phyloP scores from a whole-genome alignment of 352 stramenopile genomes.

The Sclerospora graminicola region DNA sequence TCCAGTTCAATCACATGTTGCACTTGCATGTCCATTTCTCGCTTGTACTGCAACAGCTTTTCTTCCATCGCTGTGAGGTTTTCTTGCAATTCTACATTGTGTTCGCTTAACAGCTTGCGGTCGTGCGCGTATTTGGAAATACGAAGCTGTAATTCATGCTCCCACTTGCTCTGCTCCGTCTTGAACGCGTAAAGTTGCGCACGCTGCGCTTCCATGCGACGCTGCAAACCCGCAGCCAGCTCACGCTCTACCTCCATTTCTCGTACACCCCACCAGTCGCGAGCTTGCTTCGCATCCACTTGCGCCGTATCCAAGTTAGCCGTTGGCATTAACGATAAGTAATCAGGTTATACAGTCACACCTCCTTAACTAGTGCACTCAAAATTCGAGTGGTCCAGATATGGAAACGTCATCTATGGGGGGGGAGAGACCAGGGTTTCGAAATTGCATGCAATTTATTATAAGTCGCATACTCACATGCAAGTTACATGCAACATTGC shows the following conservation, averaged over 20 bases:
- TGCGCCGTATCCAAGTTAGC: conserved; percentile 1
- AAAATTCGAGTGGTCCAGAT: too few species aligned
- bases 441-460: too few species aligned
- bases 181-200: conserved; percentile 71
- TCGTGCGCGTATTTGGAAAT: conserved; percentile 74
- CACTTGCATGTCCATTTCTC: conserved; percentile 47
- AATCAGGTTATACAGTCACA: too few species aligned
- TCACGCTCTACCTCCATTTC: conserved; percentile 36
- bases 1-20: conserved; percentile 56
- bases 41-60: conserved; percentile 30
- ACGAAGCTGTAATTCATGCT: conserved; percentile 63
- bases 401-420: too few species aligned
- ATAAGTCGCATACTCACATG: too few species aligned
- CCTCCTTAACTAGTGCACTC: too few species aligned
- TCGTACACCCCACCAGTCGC: conserved; percentile 48
- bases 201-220: conserved; percentile 60
- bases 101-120: conserved; percentile 65
- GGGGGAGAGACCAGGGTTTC: too few species aligned
- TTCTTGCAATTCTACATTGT: conserved; percentile 73
- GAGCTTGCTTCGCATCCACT: conserved; percentile 15
- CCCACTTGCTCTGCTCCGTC: conserved; percentile 74
- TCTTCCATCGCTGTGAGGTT: conserved; percentile 39
- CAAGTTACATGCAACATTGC: too few species aligned
- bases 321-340: too few species aligned
- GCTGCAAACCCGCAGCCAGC: conserved; percentile 33